These are phyloP conservation scores for Fusarium secorum DNA, from an alignment of 2,329 filamentous ascomycete genomes.

Conservation along the genomic window DNA sequence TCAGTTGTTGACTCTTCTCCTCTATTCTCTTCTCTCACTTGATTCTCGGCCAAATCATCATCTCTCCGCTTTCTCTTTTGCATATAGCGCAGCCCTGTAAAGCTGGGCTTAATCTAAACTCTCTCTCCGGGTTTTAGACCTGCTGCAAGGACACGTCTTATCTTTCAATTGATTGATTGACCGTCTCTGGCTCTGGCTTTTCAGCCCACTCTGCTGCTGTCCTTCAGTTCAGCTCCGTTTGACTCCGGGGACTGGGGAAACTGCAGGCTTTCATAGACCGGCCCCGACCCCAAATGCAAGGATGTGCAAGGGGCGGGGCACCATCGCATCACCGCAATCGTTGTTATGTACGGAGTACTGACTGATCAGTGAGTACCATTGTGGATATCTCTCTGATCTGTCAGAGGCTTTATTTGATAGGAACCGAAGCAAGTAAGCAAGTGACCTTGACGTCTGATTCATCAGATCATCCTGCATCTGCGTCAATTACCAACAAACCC, in stretches of 20 bases:
- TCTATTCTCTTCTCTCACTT: conserved; percentile 17
- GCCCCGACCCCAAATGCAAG: conserved; percentile 9
- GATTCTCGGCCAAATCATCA: neutral
- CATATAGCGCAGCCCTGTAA: conserved; percentile 20
- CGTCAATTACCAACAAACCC: neutral
- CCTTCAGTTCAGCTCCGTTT: conserved; percentile 38
- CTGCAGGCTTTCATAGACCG: neutral
- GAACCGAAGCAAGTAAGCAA: neutral
- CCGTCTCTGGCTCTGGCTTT: neutral
- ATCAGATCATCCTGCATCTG: conserved; percentile 28
- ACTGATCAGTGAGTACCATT: conserved; percentile 4
- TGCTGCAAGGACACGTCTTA: conserved; percentile 21
- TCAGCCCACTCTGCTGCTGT: conserved; percentile 20
- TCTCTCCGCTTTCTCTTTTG: conserved; percentile 5
- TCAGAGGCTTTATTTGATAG: conserved; percentile 30
- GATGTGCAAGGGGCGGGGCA: conserved; percentile 9
- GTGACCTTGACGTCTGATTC: conserved; percentile 20
- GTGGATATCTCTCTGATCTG: neutral
- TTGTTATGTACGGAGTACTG: neutral
- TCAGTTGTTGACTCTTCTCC: conserved; percentile 2
- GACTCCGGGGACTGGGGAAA: conserved; percentile 36
- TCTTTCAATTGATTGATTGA: neutral
- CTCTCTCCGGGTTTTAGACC: conserved; percentile 16
- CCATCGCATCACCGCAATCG: conserved; percentile 3
- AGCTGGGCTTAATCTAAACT: conserved; percentile 24